These are phyloP conservation scores for Helianthus tuberosus DNA, from an alignment of 129 eudicot species.

Conservation along the genomic window DNA sequence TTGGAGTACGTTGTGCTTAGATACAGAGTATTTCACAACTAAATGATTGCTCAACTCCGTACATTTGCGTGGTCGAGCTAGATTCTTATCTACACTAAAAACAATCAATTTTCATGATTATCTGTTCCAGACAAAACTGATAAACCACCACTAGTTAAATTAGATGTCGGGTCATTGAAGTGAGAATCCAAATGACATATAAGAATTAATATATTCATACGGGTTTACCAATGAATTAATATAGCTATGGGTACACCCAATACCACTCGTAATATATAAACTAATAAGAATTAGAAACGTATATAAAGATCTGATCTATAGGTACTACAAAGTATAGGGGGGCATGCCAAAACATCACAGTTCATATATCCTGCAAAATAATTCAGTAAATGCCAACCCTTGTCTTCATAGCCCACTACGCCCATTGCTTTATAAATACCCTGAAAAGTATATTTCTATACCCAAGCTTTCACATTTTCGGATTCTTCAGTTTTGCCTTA, in stretches of 20 bases:
- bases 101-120: neutral
- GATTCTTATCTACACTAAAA: neutral
- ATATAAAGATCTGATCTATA: neutral
- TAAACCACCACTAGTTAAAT: neutral
- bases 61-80: neutral
- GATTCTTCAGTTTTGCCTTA: too few species aligned
- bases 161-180: slow-evolving; percentile 1
- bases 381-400: too few species aligned
- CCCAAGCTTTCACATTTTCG: too few species aligned
- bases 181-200: neutral
- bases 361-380: too few species aligned
- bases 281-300: neutral
- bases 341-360: too few species aligned
- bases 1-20: neutral
- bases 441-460: too few species aligned
- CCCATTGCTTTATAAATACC: too few species aligned
- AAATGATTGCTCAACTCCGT: neutral
- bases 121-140: neutral
- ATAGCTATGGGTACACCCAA: neutral
- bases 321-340: too few species aligned
- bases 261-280: slow-evolving; percentile 13
- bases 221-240: neutral
- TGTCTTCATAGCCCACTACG: too few species aligned
- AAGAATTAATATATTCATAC: neutral
- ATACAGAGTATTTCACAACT: neutral